Conservation (phyloP, 139 green algal genomes). For the Chlorella vulgaris region DNA sequence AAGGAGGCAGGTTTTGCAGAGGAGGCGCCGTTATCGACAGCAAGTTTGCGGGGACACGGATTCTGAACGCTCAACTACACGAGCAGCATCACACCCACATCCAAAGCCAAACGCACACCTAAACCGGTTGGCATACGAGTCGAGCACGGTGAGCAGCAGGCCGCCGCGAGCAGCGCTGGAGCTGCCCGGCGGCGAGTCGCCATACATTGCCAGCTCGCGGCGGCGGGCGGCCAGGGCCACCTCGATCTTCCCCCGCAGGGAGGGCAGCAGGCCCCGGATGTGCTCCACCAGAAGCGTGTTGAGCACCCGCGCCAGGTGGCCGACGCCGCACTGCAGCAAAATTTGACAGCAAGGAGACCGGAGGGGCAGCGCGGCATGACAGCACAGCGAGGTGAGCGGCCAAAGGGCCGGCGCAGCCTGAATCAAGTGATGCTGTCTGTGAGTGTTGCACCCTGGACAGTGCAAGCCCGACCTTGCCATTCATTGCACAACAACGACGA, state of each 20-base stretch:
- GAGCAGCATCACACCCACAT: too few relatives aligned
- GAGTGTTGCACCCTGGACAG: too few relatives aligned
- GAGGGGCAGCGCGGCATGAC: background rate
- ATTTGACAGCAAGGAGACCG: background rate
- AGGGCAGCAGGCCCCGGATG: conserved; percentile 70
- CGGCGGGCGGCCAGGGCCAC: conserved; percentile 41
- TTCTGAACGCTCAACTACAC: background rate
- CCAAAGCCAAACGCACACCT: background rate
- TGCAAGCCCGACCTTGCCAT: too few relatives aligned
- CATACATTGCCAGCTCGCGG: conserved; percentile 60
- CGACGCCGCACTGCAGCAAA: conserved; percentile 62
- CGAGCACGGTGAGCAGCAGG: conserved; percentile 86
- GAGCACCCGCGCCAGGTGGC: conserved; percentile 73
- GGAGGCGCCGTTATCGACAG: background rate
- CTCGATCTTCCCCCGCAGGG: conserved; percentile 51
- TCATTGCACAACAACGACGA: too few relatives aligned
- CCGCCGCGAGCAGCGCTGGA: conserved; percentile 52
- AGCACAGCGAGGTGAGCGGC: too few relatives aligned
- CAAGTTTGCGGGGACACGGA: too few relatives aligned
- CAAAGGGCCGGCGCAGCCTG: too few relatives aligned
- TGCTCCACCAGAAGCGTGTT: conserved; percentile 91
- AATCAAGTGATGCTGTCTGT: too few relatives aligned
- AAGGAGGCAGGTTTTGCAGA: too few relatives aligned
- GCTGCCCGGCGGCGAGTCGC: conserved; percentile 51
- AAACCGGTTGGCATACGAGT: conserved; percentile 76